Evolutionary conservation across 2,329 filamentous ascomycete genomes (phyloP).

Genomic region (Botryosphaeria agaves): DNA sequence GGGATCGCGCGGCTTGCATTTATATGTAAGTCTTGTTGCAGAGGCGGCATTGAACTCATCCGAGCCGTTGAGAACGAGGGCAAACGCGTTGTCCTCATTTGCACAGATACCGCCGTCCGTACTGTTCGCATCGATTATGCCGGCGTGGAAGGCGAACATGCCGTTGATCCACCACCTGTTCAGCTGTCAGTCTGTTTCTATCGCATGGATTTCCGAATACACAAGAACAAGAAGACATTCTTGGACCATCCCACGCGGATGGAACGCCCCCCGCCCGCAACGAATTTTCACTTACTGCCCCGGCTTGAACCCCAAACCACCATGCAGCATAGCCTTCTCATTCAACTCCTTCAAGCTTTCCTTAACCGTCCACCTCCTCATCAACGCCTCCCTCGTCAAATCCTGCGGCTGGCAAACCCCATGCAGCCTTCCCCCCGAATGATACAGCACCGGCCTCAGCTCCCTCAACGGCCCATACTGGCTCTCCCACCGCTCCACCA

Average conservation of each 20-base stretch:
- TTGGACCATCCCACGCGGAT: not conserved
- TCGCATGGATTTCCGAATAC: too few relatives aligned
- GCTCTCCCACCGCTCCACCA: conserved; percentile 20
- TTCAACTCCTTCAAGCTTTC: conserved; percentile 13
- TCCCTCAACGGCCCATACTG: conserved; percentile 20
- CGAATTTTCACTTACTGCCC: conserved; percentile 27
- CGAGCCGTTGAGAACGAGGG: conserved; percentile 22
- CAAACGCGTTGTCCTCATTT: conserved; percentile 26
- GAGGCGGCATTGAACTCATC: too few relatives aligned
- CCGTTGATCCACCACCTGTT: conserved; percentile 35
- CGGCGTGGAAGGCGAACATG: conserved; percentile 27
- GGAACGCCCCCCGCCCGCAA: too few relatives aligned
- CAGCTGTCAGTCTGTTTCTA: too few relatives aligned
- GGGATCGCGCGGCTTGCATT: conserved; percentile 18
- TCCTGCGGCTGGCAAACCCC: conserved; percentile 21
- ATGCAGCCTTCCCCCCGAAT: conserved; percentile 23
- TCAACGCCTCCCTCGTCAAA: conserved; percentile 14
- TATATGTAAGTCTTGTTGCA: too few relatives aligned
- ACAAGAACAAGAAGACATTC: too few relatives aligned
- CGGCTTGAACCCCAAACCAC: conserved; percentile 26
- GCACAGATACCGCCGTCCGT: conserved; percentile 23
- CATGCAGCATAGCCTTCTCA: conserved; percentile 16
- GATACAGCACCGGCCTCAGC: conserved; percentile 23
- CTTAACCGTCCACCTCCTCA: conserved; percentile 16
- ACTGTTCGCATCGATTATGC: conserved; percentile 26